These are phyloP conservation scores for Metschnikowia kofuensis DNA, from an alignment of 805 yeast species.

Conservation along the genomic window DNA sequence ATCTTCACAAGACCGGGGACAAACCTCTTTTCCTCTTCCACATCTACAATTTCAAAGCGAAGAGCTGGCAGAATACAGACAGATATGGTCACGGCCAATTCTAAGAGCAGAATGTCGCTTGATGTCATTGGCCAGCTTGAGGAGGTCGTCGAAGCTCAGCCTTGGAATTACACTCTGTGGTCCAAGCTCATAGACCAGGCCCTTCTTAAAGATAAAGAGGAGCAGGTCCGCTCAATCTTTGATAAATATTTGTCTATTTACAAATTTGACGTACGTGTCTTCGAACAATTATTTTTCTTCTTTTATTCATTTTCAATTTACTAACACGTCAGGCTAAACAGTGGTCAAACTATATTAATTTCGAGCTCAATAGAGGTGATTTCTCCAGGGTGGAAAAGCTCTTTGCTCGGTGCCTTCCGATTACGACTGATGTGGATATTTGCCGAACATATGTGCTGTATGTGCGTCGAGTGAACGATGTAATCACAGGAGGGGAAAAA, in stretches of 20 bases:
- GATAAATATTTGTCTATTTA: slow-evolving; percentile 61
- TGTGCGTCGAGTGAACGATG: slow-evolving; percentile 66
- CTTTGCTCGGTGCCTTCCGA: slow-evolving; percentile 61
- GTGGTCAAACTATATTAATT: slow-evolving; percentile 74
- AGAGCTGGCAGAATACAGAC: background rate
- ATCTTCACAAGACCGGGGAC: too few relatives aligned
- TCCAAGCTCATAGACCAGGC: slow-evolving; percentile 49
- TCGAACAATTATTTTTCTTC: slow-evolving; percentile 6
- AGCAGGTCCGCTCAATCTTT: slow-evolving; percentile 55
- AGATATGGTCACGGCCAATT: slow-evolving; percentile 13
- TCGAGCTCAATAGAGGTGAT: slow-evolving; percentile 63
- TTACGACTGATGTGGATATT: slow-evolving; percentile 60
- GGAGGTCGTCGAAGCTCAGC: slow-evolving; percentile 50
- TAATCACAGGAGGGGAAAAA: slow-evolving; percentile 78
- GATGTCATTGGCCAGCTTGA: slow-evolving; percentile 61
- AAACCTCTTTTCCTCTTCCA: too few relatives aligned
- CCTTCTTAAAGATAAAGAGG: slow-evolving; percentile 52
- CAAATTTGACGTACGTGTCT: slow-evolving; percentile 50
- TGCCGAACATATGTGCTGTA: slow-evolving; percentile 79
- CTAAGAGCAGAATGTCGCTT: slow-evolving; percentile 27
- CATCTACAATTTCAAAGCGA: too few relatives aligned
- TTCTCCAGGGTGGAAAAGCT: slow-evolving; percentile 62
- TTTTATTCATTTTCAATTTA: slow-evolving; percentile 1
- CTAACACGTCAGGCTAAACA: slow-evolving; percentile 34
- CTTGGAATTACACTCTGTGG: slow-evolving; percentile 58